Percentiles rank a stretch among this genome's conserved stretches.
phyloP scores from a whole-genome alignment of 2,329 filamentous ascomycete genomes.

The Hymenoscyphus albidus region DNA sequence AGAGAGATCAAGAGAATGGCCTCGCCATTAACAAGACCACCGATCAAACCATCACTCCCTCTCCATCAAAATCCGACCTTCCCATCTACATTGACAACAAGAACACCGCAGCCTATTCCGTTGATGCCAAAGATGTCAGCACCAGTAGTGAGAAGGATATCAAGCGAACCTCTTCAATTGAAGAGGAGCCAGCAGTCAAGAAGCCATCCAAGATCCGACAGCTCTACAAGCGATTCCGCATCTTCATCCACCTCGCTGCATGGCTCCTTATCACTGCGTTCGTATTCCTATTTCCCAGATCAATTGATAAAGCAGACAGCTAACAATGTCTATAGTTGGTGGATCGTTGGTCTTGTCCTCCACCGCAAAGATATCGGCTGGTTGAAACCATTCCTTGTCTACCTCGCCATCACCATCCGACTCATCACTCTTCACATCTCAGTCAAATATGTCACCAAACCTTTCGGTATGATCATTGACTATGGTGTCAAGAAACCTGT shows the following conservation, averaged over 20 bases:
- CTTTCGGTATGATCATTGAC: constrained; percentile 65
- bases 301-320: not conserved
- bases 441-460: constrained; percentile 60
- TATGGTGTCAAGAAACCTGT: constrained; percentile 58
- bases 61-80: not conserved
- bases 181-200: constrained; percentile 8
- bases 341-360: constrained; percentile 65
- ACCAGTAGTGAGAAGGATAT: constrained; percentile 16
- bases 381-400: constrained; percentile 80
- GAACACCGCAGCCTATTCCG: not conserved
- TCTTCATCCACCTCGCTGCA: constrained; percentile 12
- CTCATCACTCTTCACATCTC: constrained; percentile 72
- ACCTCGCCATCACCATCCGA: constrained; percentile 69
- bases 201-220: not conserved
- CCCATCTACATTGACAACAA: constrained; percentile 14
- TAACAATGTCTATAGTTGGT: constrained; percentile 20
- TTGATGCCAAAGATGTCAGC: constrained; percentile 15
- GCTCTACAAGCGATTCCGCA: constrained; percentile 10
- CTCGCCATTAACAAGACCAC: not conserved
- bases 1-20: not conserved
- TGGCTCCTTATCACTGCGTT: constrained; percentile 19
- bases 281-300: not conserved
- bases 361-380: constrained; percentile 72
- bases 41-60: constrained; percentile 8
- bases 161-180: constrained; percentile 6